Evolutionary conservation across 116 monocot genomes (phyloP), one percentile per base, ranked within the genome.

Genomic region (Phalaenopsis hybrid): DNA sequence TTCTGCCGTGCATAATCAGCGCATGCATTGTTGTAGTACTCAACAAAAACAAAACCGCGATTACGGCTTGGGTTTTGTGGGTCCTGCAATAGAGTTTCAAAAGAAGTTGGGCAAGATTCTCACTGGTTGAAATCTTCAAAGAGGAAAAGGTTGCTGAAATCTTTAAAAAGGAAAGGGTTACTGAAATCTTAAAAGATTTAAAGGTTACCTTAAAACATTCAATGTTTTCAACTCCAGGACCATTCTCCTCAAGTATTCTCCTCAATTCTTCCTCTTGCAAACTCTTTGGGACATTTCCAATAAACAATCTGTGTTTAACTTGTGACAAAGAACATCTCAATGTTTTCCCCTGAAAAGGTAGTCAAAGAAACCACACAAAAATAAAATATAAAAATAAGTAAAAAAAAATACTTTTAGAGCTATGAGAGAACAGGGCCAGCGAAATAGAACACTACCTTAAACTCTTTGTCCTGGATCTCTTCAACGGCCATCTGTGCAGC

Each of bases 21-120:
- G 88, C 99, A 99, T 0, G 90, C 95, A 91, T 99, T 88, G 86
- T 99, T 99, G 84, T 95, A 95, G 79, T 93, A 99, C 87, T 95
- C 95, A 81, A 99, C 93, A 86, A 99, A 99, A 72, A 94, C 84
- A 78, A 95, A 99, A n/a, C 99, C 99, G 81, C 99, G 90, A 72
- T 99, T 99, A 49, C 99, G 93, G 44, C 70, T 85, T 43, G 92
- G 93, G 84, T 99, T 95, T 79, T 91, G 93, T 72, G 80, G 79
- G 88, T 99, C 99, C 99, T 99, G 84, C 51, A 89, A 87, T 34
- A 45, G 73, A 7, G 16, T 81, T 73, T 49, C 44, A 61, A 80
- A 72, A 63, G 33, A 72, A 37, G 1, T 4, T 45, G 75, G 8
- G 18, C 6, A 12, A 41, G 46, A 44, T 46, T 44, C 46, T 45